These are phyloP conservation scores for Tuber melanosporum DNA, from an alignment of 495 filamentous ascomycete genomes.

Conservation along the genomic window DNA sequence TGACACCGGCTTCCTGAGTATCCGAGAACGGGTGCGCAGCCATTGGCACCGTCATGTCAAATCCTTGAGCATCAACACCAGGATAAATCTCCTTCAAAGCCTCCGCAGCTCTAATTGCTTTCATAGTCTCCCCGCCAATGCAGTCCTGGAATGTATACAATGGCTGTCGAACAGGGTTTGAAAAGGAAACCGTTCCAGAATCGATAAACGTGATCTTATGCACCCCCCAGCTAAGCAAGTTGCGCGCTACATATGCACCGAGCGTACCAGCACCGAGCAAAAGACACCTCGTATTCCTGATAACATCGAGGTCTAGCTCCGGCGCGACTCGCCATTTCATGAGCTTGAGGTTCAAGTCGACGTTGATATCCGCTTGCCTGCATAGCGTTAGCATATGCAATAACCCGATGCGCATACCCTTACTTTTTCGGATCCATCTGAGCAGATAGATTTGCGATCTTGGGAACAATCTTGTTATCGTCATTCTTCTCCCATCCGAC, in stretches of 20 bases:
- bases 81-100: slow-evolving; percentile 82
- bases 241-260: slow-evolving; percentile 85
- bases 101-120: slow-evolving; percentile 75
- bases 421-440: slow-evolving; percentile 81
- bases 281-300: slow-evolving; percentile 86
- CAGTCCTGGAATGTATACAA: slow-evolving; percentile 88
- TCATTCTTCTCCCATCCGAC: slow-evolving; percentile 91
- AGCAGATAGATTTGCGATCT: slow-evolving; percentile 71
- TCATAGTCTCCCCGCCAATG: slow-evolving; percentile 72
- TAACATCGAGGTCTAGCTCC: slow-evolving; percentile 72
- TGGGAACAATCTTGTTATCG: slow-evolving; percentile 64
- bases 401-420: slow-evolving; percentile 9
- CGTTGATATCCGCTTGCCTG: slow-evolving; percentile 85
- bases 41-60: slow-evolving; percentile 85
- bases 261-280: slow-evolving; percentile 92
- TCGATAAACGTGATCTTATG: slow-evolving; percentile 93
- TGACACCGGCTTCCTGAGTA: slow-evolving; percentile 51
- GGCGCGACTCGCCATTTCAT: slow-evolving; percentile 98
- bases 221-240: slow-evolving; percentile 94
- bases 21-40: slow-evolving; percentile 80
- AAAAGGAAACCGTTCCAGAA: slow-evolving; percentile 88
- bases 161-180: slow-evolving; percentile 94
- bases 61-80: slow-evolving; percentile 71
- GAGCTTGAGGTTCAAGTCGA: slow-evolving; percentile 92
- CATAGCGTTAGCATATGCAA: slow-evolving; percentile 13